Conservation (phyloP, 768 basidiomycete genomes). For the Crassisporium funariophilum region DNA sequence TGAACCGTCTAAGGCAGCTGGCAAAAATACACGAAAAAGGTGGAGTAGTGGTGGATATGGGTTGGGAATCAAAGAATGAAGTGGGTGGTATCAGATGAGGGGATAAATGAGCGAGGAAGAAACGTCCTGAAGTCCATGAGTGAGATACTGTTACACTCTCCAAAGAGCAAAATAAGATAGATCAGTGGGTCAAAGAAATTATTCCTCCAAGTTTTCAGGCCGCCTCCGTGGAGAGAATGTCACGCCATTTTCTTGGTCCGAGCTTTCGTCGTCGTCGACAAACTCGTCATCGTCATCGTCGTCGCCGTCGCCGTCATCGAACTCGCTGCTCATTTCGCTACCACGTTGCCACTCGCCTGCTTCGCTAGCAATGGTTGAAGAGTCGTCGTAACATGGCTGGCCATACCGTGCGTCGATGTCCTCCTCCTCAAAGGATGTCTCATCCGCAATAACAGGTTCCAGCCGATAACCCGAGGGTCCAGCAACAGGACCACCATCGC, state of each 20-base stretch:
- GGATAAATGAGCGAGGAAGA: too few relatives aligned
- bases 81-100: too few relatives aligned
- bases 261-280: constrained; percentile 15
- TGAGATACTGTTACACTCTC: neutral
- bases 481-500: neutral
- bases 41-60: too few relatives aligned
- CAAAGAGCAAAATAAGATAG: neutral
- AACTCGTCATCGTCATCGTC: constrained; percentile 18
- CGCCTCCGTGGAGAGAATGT: constrained; percentile 33
- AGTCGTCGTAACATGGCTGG: constrained; percentile 44
- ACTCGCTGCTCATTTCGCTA: too few relatives aligned
- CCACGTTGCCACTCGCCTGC: constrained; percentile 24
- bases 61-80: too few relatives aligned
- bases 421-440: constrained; percentile 5
- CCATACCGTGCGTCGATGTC: constrained; percentile 23
- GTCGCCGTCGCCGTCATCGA: constrained; percentile 37
- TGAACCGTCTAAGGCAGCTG: too few relatives aligned
- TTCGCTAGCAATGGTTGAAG: constrained; percentile 53
- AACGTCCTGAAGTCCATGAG: neutral
- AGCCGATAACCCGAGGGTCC: constrained; percentile 1
- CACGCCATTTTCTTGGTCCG: constrained; percentile 29
- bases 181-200: constrained; percentile 9
- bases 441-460: neutral
- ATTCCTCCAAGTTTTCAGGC: constrained; percentile 7
- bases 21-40: too few relatives aligned